Conservation (phyloP, 345 rosid genomes). For the Hibiscus mutabilis region DNA sequence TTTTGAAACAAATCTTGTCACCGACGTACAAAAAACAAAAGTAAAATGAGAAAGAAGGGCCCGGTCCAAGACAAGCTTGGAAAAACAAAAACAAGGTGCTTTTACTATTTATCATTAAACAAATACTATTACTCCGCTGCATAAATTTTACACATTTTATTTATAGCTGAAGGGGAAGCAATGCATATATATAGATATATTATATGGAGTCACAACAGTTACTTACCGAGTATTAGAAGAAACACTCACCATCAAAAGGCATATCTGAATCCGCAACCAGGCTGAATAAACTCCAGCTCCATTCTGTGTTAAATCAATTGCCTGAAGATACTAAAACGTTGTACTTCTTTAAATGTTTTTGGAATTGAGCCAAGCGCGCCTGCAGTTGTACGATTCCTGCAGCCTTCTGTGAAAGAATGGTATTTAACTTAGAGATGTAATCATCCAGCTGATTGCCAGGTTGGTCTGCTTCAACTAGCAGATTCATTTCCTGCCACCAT, state of each 20-base stretch:
- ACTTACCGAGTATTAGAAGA: background rate
- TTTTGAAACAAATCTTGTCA: too few relatives aligned
- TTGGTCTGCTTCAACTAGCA: constrained; percentile 54
- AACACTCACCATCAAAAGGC: background rate
- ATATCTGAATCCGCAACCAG: background rate
- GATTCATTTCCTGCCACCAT: constrained; percentile 50
- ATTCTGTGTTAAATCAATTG: constrained; percentile 5
- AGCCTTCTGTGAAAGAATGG: constrained; percentile 54
- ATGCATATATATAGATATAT: background rate
- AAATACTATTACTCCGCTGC: background rate
- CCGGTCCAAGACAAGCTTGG: background rate
- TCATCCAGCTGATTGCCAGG: constrained; percentile 53
- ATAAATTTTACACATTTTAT: background rate
- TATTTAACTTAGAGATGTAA: constrained; percentile 41
- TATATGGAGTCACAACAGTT: background rate
- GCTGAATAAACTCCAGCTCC: constrained; percentile 1
- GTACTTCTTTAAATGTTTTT: constrained; percentile 40
- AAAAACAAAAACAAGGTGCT: background rate
- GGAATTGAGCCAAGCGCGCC: constrained; percentile 43
- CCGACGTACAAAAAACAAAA: background rate
- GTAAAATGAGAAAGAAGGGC: background rate
- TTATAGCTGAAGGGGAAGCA: background rate
- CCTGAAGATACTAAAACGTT: constrained; percentile 36
- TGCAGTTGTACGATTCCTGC: constrained; percentile 51
- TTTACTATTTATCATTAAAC: background rate